Percentiles rank a stretch among this genome's conserved stretches.
Conservation (phyloP, 768 basidiomycete genomes). For the Xerocomus spinulosus region DNA sequence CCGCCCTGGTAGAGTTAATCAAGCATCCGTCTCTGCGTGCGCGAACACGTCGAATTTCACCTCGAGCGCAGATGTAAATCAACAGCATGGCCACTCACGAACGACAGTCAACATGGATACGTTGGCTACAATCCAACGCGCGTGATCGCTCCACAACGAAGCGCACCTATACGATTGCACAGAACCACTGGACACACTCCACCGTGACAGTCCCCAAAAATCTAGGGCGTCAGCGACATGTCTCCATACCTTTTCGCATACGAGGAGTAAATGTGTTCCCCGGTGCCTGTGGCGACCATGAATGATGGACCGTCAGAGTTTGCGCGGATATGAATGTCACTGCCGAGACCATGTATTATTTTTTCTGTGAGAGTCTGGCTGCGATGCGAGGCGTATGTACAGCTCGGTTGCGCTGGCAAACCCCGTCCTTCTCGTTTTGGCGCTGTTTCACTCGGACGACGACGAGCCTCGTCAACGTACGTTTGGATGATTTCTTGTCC, state of each 20-base stretch:
- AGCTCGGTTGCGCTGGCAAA: slow-evolving; percentile 5
- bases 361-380: not conserved
- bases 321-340: slow-evolving; percentile 31
- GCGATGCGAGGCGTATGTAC: not conserved
- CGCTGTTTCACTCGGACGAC: not conserved
- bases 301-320: slow-evolving; percentile 21
- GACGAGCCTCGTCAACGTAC: slow-evolving; percentile 1
- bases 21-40: too few relatives aligned
- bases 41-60: too few relatives aligned
- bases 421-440: not conserved
- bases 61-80: not conserved
- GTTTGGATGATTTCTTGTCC: not conserved
- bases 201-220: too few relatives aligned
- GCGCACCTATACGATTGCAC: not conserved
- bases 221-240: too few relatives aligned
- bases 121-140: not conserved
- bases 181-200: not conserved
- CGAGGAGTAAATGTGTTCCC: slow-evolving; percentile 22
- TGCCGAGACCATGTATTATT: not conserved
- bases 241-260: too few relatives aligned
- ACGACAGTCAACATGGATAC: not conserved
- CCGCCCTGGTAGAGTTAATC: not conserved
- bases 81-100: not conserved
- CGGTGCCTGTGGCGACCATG: slow-evolving; percentile 28
- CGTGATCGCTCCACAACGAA: not conserved